Conservation (phyloP, 305 asterid genomes). For the Rubia balearica region DNA sequence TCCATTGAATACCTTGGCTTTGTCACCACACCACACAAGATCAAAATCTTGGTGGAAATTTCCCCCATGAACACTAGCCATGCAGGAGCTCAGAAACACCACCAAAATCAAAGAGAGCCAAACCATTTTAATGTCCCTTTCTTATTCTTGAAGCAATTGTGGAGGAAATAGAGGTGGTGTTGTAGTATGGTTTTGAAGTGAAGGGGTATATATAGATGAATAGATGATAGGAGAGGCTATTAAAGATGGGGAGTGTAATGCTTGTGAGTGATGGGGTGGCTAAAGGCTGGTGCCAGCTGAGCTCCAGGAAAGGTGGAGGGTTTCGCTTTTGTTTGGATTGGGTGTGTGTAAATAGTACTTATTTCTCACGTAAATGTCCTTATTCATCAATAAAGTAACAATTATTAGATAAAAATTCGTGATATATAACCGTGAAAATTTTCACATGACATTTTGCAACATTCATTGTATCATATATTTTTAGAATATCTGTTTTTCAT, state of each 20-base stretch:
- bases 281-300: constrained; percentile 60
- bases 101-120: constrained; percentile 22
- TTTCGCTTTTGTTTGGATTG: constrained; percentile 26
- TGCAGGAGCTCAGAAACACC: constrained; percentile 26
- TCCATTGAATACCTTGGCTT: constrained; percentile 49
- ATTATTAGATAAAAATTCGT: no score
- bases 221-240: constrained; percentile 10
- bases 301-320: constrained; percentile 39
- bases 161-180: not conserved
- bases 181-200: constrained; percentile 18
- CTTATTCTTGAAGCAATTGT: not conserved
- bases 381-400: no score
- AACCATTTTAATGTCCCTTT: not conserved
- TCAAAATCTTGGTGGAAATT: constrained; percentile 58
- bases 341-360: no score
- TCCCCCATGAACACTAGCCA: constrained; percentile 30
- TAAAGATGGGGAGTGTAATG: constrained; percentile 12
- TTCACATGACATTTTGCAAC: no score
- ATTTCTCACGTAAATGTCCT: not conserved
- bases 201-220: constrained; percentile 28
- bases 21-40: constrained; percentile 53
- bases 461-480: no score
- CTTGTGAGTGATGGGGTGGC: constrained; percentile 24
- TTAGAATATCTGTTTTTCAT: no score
- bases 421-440: no score